Evolutionary conservation across 306 rosid species (phyloP).

Genomic region (Purshia tridentata): DNA sequence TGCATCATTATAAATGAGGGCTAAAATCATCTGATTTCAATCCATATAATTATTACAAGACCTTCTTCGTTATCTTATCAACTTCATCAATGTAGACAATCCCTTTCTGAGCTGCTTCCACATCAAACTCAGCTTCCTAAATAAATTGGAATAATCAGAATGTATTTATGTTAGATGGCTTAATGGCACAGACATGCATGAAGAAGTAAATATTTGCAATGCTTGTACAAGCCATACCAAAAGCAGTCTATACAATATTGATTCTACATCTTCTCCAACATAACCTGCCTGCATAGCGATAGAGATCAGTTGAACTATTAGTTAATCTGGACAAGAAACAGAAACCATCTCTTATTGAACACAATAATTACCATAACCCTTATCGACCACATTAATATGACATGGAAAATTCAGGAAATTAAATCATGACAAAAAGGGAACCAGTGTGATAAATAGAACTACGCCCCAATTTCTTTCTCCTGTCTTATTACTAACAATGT

Average conservation of each 20-base stretch:
- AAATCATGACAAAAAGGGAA: background rate
- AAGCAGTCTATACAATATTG: constrained; percentile 60
- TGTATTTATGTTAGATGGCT: background rate
- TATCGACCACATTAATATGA: background rate
- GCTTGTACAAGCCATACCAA: constrained; percentile 34
- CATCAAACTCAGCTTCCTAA: constrained; percentile 72
- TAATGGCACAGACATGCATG: background rate
- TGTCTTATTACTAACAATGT: background rate
- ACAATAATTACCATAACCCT: background rate
- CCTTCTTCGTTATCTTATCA: constrained; percentile 76
- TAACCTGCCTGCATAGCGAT: constrained; percentile 59
- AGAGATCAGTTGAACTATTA: constrained; percentile 8
- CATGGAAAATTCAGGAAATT: background rate
- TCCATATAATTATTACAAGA: constrained; percentile 12
- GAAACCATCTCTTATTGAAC: background rate
- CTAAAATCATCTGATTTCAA: background rate
- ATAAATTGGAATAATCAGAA: constrained; percentile 21
- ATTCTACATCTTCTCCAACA: constrained; percentile 76
- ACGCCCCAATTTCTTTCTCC: background rate
- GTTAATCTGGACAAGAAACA: background rate
- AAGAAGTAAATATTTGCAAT: background rate
- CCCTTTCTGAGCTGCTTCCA: constrained; percentile 70
- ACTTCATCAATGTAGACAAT: constrained; percentile 73
- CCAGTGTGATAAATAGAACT: background rate
- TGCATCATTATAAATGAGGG: background rate